Conservation (phyloP, 495 filamentous ascomycete species). For the Aspergillus sclerotioniger region DNA sequence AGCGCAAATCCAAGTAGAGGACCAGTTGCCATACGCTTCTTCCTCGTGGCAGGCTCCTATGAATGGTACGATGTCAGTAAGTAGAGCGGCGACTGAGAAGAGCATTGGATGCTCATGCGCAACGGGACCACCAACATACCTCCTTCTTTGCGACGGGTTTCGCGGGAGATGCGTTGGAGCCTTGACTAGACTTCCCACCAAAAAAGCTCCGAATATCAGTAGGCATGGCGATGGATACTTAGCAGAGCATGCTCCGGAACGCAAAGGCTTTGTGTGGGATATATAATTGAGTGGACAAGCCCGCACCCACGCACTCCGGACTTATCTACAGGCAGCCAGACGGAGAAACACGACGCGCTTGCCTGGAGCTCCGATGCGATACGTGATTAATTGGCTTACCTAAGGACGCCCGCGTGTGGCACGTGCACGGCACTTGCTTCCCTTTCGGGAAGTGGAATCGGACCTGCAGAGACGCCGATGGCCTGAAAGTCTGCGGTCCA, state of each 20-base stretch:
- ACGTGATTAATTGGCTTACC: slow-evolving; percentile 37
- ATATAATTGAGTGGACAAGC: background rate
- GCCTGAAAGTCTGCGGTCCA: slow-evolving; percentile 20
- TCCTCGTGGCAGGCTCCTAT: slow-evolving; percentile 38
- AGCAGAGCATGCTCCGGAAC: slow-evolving; percentile 6
- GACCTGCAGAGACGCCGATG: slow-evolving; percentile 37
- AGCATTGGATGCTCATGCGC: background rate
- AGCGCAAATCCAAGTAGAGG: background rate
- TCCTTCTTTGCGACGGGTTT: slow-evolving; percentile 41
- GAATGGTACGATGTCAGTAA: background rate
- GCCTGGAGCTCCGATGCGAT: slow-evolving; percentile 19
- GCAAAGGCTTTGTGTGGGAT: background rate
- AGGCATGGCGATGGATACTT: slow-evolving; percentile 52
- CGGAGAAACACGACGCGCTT: slow-evolving; percentile 33
- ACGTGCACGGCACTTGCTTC: slow-evolving; percentile 27
- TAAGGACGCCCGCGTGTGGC: slow-evolving; percentile 26
- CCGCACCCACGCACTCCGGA: background rate
- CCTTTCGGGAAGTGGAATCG: slow-evolving; percentile 24
- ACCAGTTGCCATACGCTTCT: slow-evolving; percentile 34
- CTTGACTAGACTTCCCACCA: slow-evolving; percentile 49
- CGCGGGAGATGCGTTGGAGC: slow-evolving; percentile 26
- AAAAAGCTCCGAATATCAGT: slow-evolving; percentile 82
- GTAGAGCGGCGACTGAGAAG: background rate
- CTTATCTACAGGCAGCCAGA: background rate
- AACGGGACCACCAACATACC: slow-evolving; percentile 26